These are phyloP conservation scores for Komagataea norvegica DNA, from an alignment of 1,139 yeast genomes.

Conservation along the genomic window DNA sequence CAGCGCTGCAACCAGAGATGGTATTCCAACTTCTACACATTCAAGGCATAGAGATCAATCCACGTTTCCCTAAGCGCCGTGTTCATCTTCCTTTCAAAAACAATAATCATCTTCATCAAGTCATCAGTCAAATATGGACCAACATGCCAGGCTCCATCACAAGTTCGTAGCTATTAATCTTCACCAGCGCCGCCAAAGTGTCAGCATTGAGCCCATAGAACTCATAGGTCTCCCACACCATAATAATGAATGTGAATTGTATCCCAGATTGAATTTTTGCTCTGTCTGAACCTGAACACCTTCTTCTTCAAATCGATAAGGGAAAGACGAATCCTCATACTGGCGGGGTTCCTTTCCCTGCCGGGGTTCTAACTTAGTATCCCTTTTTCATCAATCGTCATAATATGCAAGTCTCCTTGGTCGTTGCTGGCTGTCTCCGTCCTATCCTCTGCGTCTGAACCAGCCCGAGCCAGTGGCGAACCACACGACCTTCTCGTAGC, in stretches of 20 bases:
- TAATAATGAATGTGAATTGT: too few relatives aligned
- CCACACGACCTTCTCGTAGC: slow-evolving; percentile 10
- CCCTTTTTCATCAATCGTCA: neutral
- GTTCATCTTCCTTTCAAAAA: slow-evolving; percentile 1
- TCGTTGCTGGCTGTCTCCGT: neutral
- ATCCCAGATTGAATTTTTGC: neutral
- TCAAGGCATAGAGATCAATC: slow-evolving; percentile 8
- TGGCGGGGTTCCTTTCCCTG: too few relatives aligned
- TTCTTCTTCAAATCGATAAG: neutral
- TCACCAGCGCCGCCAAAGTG: neutral
- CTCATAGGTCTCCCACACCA: slow-evolving; percentile 5
- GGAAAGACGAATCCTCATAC: neutral
- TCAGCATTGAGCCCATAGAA: slow-evolving; percentile 4
- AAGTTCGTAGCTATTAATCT: neutral
- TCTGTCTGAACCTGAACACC: too few relatives aligned
- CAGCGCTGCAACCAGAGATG: slow-evolving; percentile 7
- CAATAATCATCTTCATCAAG: neutral
- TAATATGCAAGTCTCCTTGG: neutral
- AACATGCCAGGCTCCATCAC: neutral
- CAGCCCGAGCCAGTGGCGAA: slow-evolving; percentile 9
- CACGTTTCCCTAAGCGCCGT: slow-evolving; percentile 1
- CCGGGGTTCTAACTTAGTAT: too few relatives aligned
- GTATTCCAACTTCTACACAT: slow-evolving; percentile 2
- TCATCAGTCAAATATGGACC: neutral
- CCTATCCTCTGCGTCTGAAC: slow-evolving; percentile 7